A percentile compares a stretch with the other conserved stretches of the same genome.
Evolutionary conservation across 768 basidiomycete genomes (phyloP).

Genomic region (Trametes coccinea): DNA sequence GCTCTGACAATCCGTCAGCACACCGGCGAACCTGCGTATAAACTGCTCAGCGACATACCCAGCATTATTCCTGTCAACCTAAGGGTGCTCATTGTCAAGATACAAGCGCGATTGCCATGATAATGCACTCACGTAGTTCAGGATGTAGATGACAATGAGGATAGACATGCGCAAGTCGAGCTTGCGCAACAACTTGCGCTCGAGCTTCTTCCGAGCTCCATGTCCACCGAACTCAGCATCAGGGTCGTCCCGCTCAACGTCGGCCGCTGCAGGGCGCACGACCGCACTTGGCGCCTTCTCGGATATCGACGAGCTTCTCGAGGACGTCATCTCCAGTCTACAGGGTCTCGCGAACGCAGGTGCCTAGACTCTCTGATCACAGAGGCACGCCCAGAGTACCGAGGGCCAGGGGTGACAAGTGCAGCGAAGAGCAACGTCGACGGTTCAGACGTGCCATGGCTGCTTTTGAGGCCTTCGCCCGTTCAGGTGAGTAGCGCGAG

Average conservation of each 20-base stretch:
- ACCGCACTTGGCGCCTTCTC: constrained; percentile 13
- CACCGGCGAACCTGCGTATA: neutral
- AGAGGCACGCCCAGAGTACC: neutral
- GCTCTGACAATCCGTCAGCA: constrained; percentile 43
- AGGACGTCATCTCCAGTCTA: constrained; percentile 3
- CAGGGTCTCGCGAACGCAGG: neutral
- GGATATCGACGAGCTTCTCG: constrained; percentile 11
- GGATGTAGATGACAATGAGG: constrained; percentile 45
- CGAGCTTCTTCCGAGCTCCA: constrained; percentile 40
- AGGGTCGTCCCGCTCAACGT: constrained; percentile 18
- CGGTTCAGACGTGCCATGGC: neutral
- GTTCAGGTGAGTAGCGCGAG: neutral
- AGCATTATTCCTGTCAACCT: constrained; percentile 75
- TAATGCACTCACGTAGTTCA: constrained; percentile 44
- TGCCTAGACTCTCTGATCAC: neutral
- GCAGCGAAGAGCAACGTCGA: neutral
- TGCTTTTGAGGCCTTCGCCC: constrained; percentile 6
- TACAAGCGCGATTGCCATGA: too few relatives aligned
- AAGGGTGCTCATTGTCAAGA: neutral
- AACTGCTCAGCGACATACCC: constrained; percentile 38
- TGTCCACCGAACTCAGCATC: constrained; percentile 40
- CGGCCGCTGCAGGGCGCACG: neutral
- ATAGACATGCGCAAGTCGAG: constrained; percentile 48
- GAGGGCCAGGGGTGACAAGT: neutral
- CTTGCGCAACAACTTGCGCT: constrained; percentile 45